Evolutionary conservation across 192 early-diverging fungal genomes (phyloP).

Genomic region (Backusella sp.): DNA sequence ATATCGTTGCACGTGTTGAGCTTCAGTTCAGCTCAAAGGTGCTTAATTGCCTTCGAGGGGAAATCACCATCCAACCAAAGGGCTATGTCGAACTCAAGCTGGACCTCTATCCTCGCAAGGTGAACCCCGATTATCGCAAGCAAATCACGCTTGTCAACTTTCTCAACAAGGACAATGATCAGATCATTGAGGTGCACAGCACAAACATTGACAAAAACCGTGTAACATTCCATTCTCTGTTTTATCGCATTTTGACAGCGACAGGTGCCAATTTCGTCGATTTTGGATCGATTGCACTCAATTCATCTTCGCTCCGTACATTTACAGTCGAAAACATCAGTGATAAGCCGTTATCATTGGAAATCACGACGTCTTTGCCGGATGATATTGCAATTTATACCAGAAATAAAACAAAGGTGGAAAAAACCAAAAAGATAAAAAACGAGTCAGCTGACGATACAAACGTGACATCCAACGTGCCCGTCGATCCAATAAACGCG

Average conservation of each 20-base stretch:
- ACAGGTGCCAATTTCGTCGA: conserved; percentile 92
- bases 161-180: conserved; percentile 86
- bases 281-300: conserved; percentile 88
- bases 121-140: conserved; percentile 97
- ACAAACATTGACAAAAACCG: conserved; percentile 95
- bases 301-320: conserved; percentile 72
- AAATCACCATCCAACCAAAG: conserved; percentile 76
- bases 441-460: conserved; percentile 20
- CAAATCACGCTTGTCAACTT: conserved; percentile 93
- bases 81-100: conserved; percentile 78
- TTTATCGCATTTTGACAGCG: conserved; percentile 87
- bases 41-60: conserved; percentile 71
- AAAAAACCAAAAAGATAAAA: conserved; percentile 18
- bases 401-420: conserved; percentile 14
- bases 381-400: conserved; percentile 41
- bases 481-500: background rate
- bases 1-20: conserved; percentile 80
- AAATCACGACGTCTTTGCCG: conserved; percentile 44
- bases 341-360: conserved; percentile 43
- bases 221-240: conserved; percentile 96
- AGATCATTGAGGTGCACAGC: conserved; percentile 87
- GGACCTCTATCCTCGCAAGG: conserved; percentile 95
- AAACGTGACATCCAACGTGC: background rate
- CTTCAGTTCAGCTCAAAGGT: conserved; percentile 92
- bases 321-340: conserved; percentile 88